Conservation (phyloP, 805 yeast genomes). For the Spathaspora passalidarum region DNA sequence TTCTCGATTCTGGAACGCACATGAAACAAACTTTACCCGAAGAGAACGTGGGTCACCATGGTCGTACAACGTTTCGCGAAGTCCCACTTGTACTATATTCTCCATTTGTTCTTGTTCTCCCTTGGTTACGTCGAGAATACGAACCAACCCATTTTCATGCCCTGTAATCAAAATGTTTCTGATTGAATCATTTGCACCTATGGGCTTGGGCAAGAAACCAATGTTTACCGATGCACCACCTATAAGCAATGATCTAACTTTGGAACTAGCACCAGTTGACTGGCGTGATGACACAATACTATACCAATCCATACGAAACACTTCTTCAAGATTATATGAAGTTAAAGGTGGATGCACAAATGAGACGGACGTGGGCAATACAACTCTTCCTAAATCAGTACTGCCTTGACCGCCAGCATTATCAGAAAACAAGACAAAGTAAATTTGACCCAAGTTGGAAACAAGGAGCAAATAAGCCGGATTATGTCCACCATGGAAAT, state of each 20-base stretch:
- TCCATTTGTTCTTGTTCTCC: slow-evolving; percentile 50
- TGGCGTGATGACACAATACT: slow-evolving; percentile 56
- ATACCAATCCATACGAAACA: slow-evolving; percentile 68
- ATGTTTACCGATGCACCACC: slow-evolving; percentile 77
- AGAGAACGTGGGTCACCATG: slow-evolving; percentile 29
- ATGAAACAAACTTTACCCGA: slow-evolving; percentile 58
- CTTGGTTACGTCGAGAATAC: slow-evolving; percentile 81
- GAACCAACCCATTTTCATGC: slow-evolving; percentile 77
- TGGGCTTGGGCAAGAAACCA: slow-evolving; percentile 21
- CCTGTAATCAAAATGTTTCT: slow-evolving; percentile 67
- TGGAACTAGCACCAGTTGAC: slow-evolving; percentile 38
- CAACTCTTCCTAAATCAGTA: slow-evolving; percentile 21
- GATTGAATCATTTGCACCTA: slow-evolving; percentile 42
- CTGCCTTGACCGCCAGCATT: slow-evolving; percentile 15
- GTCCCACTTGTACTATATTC: slow-evolving; percentile 28
- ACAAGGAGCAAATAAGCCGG: slow-evolving; percentile 63
- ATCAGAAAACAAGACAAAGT: slow-evolving; percentile 54
- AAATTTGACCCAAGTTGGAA: slow-evolving; percentile 62
- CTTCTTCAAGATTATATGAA: slow-evolving; percentile 45
- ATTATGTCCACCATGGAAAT: slow-evolving; percentile 75
- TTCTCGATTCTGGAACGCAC: slow-evolving; percentile 77
- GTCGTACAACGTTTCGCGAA: slow-evolving; percentile 31
- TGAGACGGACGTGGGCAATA: slow-evolving; percentile 79
- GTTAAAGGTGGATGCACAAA: slow-evolving; percentile 76
- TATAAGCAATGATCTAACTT: slow-evolving; percentile 47